These are phyloP conservation scores for Chloromonas sp. DNA, from an alignment of 163 green algal genomes.

Conservation along the genomic window DNA sequence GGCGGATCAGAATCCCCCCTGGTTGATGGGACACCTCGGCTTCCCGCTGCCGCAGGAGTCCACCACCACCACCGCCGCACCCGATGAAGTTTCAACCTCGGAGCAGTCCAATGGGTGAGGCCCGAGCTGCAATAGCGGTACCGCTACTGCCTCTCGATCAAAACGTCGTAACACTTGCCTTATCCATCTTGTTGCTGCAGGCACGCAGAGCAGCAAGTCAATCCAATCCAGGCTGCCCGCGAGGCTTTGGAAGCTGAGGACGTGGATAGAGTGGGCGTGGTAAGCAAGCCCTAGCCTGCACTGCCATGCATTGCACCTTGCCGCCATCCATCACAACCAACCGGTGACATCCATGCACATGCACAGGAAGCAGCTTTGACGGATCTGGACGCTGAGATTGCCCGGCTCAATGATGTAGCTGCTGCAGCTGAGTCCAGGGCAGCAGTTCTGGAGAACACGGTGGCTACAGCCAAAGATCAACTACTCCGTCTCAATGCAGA, in stretches of 20 bases:
- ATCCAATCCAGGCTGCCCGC: neutral
- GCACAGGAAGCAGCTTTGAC: neutral
- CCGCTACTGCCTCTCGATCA: too few relatives aligned
- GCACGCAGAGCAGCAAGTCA: neutral
- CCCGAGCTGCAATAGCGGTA: too few relatives aligned
- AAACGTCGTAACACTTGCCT: too few relatives aligned
- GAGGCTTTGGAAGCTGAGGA: neutral
- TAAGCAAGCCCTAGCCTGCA: too few relatives aligned
- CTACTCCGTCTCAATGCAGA: constrained; percentile 90
- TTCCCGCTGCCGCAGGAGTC: too few relatives aligned
- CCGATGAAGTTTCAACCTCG: neutral
- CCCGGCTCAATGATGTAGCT: neutral
- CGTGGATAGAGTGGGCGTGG: neutral
- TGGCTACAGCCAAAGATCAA: constrained; percentile 59
- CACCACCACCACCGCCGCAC: too few relatives aligned
- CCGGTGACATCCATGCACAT: too few relatives aligned
- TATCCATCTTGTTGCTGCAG: too few relatives aligned
- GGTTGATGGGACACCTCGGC: too few relatives aligned
- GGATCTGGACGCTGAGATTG: neutral
- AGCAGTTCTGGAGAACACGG: constrained; percentile 18
- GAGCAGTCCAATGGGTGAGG: neutral
- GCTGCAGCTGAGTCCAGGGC: constrained; percentile 16
- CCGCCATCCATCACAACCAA: too few relatives aligned
- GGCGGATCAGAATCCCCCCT: too few relatives aligned
- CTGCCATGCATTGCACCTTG: too few relatives aligned